phyloP scores from a whole-genome alignment of 2,329 filamentous ascomycete species.

The Botryotinia globosa region DNA sequence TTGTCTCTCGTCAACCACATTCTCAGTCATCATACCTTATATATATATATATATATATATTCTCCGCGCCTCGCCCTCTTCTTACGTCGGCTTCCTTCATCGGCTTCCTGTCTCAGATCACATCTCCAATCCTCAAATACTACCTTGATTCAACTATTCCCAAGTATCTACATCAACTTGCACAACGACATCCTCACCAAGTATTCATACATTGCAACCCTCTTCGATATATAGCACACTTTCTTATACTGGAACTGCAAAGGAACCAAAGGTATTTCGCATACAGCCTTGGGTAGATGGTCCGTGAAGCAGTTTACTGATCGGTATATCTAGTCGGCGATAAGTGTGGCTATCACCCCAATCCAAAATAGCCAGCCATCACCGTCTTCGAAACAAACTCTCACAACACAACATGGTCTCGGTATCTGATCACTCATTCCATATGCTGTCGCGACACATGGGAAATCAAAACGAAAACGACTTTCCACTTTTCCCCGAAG shows the following conservation, averaged over 20 bases:
- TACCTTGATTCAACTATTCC: constrained; percentile 9
- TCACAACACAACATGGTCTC: constrained; percentile 63
- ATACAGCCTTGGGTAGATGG: background rate
- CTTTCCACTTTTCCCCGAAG: constrained; percentile 48
- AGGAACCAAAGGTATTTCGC: constrained; percentile 26
- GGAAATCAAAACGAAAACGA: constrained; percentile 37
- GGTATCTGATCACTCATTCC: constrained; percentile 80
- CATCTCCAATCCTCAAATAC: constrained; percentile 24
- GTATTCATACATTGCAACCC: background rate
- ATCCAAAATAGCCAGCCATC: constrained; percentile 29
- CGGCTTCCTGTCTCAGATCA: constrained; percentile 32
- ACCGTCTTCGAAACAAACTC: constrained; percentile 52
- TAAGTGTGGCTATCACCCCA: constrained; percentile 29
- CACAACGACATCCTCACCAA: constrained; percentile 5
- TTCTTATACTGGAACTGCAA: constrained; percentile 25
- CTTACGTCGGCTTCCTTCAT: constrained; percentile 24
- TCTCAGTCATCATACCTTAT: constrained; percentile 10
- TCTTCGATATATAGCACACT: background rate
- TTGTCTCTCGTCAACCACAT: constrained; percentile 18
- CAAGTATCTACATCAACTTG: constrained; percentile 13
- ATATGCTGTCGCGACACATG: constrained; percentile 73
- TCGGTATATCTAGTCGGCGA: constrained; percentile 27
- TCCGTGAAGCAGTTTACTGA: constrained; percentile 24
- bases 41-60: constrained; percentile 32
- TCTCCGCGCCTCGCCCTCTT: constrained; percentile 25